Conservation (phyloP, 1,284 basidiomycete species). For the Puccinia hordei region DNA sequence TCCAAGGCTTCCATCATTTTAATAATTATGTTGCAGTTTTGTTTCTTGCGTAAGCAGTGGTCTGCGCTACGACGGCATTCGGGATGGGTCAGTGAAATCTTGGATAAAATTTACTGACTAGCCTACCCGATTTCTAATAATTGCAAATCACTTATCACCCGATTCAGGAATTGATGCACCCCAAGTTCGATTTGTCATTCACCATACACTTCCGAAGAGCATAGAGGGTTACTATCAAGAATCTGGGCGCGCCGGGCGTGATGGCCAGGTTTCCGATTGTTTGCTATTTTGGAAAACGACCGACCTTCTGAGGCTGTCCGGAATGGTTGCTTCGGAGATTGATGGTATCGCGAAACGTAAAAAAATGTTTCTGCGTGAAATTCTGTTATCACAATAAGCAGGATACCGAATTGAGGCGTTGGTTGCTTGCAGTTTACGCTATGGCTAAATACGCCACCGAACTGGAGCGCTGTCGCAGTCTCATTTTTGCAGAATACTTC, state of each 20-base stretch:
- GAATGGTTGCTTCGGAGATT: conserved; percentile 67
- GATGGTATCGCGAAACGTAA: conserved; percentile 71
- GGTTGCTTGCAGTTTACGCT: conserved; percentile 66
- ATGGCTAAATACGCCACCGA: conserved; percentile 80
- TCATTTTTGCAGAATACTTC: conserved; percentile 59
- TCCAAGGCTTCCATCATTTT: not conserved
- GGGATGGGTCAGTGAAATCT: conserved; percentile 62
- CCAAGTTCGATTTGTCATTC: conserved; percentile 83
- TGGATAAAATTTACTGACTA: not conserved
- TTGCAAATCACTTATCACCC: conserved; percentile 61
- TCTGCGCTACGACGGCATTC: conserved; percentile 81
- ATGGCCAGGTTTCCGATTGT: conserved; percentile 75
- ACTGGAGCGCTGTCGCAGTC: conserved; percentile 65
- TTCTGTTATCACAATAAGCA: not conserved
- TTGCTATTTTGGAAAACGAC: conserved; percentile 63
- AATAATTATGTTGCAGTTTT: conserved; percentile 15
- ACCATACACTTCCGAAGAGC: conserved; percentile 68
- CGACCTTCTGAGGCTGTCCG: conserved; percentile 62
- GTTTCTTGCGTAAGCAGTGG: conserved; percentile 63
- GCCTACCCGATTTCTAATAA: not conserved
- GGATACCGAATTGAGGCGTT: not conserved
- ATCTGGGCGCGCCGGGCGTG: conserved; percentile 77
- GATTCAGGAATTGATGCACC: conserved; percentile 70
- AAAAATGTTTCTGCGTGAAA: conserved; percentile 53
- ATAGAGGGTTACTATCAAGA: conserved; percentile 71